Percentiles rank a stretch among this genome's conserved stretches.
phyloP scores from a whole-genome alignment of 345 rosid genomes.

The Abelmoschus esculentus region DNA sequence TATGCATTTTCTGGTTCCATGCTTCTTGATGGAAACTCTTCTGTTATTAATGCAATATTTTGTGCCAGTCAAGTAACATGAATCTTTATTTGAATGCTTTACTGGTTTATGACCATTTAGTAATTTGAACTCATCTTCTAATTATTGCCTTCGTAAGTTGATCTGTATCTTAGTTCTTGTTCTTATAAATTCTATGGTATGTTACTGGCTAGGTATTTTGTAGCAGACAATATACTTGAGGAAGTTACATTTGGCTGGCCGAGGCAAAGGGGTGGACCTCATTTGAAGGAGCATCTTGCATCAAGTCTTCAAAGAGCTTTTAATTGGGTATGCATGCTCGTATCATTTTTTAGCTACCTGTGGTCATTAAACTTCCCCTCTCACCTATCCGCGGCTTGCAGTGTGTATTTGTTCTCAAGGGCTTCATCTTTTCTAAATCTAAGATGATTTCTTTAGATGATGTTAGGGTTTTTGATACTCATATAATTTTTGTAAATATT shows the following conservation, averaged over 20 bases:
- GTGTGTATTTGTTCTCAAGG: not conserved
- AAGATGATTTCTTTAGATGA: constrained; percentile 8
- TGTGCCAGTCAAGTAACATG: not conserved
- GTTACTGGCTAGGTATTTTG: constrained; percentile 51
- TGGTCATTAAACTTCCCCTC: not conserved
- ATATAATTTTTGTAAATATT: not conserved
- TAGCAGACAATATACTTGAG: constrained; percentile 79
- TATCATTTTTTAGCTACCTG: constrained; percentile 56
- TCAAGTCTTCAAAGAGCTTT: constrained; percentile 77
- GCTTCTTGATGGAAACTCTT: constrained; percentile 1
- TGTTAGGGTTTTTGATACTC: constrained; percentile 54
- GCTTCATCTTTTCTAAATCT: not conserved
- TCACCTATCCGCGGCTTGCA: not conserved
- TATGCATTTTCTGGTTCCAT: not conserved
- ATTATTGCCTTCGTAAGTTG: not conserved
- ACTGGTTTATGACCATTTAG: not conserved
- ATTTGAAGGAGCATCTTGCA: constrained; percentile 56
- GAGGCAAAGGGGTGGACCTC: constrained; percentile 55
- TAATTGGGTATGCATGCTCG: constrained; percentile 51
- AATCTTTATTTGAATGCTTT: not conserved
- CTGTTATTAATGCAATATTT: not conserved
- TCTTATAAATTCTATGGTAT: not conserved
- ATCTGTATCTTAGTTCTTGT: not conserved
- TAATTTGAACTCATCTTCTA: not conserved
- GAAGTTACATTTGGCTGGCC: constrained; percentile 95